Evolutionary conservation across 2,329 filamentous ascomycete genomes (phyloP), one percentile per base, ranked within the genome.

Genomic region (Pezicula rhizophila): DNA sequence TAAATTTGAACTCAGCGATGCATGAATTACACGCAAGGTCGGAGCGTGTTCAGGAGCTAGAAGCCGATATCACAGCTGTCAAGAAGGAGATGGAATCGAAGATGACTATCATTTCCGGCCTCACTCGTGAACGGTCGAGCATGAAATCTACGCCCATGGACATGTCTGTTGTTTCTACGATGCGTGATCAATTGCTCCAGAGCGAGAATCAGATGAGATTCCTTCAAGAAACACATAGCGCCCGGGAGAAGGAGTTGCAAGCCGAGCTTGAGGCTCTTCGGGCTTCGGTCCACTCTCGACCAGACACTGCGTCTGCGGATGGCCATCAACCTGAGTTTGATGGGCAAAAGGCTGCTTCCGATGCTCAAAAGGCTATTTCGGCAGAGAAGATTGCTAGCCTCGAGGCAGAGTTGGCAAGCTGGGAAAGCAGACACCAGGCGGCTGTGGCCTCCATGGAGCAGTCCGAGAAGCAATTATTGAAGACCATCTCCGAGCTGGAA

Each of bases 51-150:
- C 88, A 95, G 62, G 84, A 91, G 60, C 75, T 99, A 12, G 93
- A 99, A 67, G 82, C 83, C 5, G 92, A 96, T 58, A 80, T 96
- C 49, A 75, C 83, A 23, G 84, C 82, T 4, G 81, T 90, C 18
- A 93, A 89, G 73, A 96, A 90, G 72, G 93, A 99, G 67, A 95
- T 97, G 85, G 93, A 99, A 64, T 84, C 80, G 54, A 99, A 99
- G 78, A 90, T 92, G 75, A 88, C 89, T 26, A 91, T 99, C 63
- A 97, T 99, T 59, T 89, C 89, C 26, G 93, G 93, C 6, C 75
- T 99, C 54, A 95, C 93, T 3, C 85, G 93, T 47, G 95, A 99
- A 68, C 79, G 95, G 51, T 92, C 89, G 3, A 96, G 90, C 69
- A 77, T 96, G 70, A 89, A 92, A 65, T 75, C 77, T 2, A 86